A percentile compares a stretch with the other conserved stretches of the same genome.
These are phyloP conservation scores for Ananas comosus DNA, from an alignment of 176 grass and related monocot species.

Conservation along the genomic window DNA sequence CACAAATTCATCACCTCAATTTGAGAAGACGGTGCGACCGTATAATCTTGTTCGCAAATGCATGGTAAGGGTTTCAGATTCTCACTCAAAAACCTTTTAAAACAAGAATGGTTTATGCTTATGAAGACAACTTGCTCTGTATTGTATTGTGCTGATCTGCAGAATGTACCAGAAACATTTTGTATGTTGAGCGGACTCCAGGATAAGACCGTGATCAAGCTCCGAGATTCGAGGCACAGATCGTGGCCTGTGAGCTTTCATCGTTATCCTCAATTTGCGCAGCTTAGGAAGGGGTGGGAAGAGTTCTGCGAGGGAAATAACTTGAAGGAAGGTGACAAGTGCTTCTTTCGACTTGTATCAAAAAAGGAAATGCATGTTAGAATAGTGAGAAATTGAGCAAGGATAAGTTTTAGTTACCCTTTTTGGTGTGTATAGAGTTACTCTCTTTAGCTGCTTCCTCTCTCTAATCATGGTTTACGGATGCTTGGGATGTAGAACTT, in stretches of 20 bases:
- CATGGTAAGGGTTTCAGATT: conserved; percentile 18
- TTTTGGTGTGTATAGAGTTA: neutral
- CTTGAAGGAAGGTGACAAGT: conserved; percentile 24
- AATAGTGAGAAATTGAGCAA: neutral
- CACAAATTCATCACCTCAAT: neutral
- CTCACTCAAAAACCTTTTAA: neutral
- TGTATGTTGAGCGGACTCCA: conserved; percentile 12
- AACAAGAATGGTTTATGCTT: neutral
- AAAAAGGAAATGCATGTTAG: conserved; percentile 18
- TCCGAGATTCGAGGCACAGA: conserved; percentile 14
- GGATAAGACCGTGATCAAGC: neutral
- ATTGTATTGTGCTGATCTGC: neutral
- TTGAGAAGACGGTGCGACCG: conserved; percentile 17
- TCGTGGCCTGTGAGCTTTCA: neutral
- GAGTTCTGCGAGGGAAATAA: conserved; percentile 13
- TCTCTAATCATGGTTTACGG: no score
- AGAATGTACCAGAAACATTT: conserved; percentile 20
- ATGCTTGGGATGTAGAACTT: no score
- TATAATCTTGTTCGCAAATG: neutral
- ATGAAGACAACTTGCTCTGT: neutral
- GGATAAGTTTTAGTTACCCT: neutral
- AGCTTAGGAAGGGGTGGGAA: conserved; percentile 13
- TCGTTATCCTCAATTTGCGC: neutral
- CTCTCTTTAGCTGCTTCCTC: neutral
- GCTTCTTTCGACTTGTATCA: conserved; percentile 18